Percentiles rank a stretch among this genome's conserved stretches.
phyloP scores from a whole-genome alignment of 1,284 basidiomycete species.

The Pseudozyma pruni region DNA sequence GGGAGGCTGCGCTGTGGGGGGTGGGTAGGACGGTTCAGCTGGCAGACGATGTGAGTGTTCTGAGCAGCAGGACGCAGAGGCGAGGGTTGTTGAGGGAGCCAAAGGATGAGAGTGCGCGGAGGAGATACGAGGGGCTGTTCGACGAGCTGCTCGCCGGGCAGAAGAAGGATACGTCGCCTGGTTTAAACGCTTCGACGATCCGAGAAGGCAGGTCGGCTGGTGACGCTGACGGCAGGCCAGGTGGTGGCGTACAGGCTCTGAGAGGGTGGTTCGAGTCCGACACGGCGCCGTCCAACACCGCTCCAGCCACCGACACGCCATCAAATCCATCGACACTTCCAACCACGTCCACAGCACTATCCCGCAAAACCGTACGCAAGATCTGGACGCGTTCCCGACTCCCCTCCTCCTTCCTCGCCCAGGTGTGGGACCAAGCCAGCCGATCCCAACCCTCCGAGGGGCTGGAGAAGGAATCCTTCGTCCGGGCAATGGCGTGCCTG shows the following conservation, averaged over 20 bases:
- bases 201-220: neutral
- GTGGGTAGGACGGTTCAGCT: constrained; percentile 15
- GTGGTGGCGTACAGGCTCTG: constrained; percentile 16
- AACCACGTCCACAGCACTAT: neutral
- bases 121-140: constrained; percentile 34
- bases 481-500: constrained; percentile 24
- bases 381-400: constrained; percentile 31
- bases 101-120: constrained; percentile 9
- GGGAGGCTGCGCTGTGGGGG: constrained; percentile 10
- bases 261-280: constrained; percentile 46
- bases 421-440: constrained; percentile 23
- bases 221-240: neutral
- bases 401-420: constrained; percentile 6
- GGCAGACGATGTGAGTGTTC: constrained; percentile 6
- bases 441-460: neutral
- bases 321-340: neutral
- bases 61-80: neutral
- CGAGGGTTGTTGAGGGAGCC: constrained; percentile 16
- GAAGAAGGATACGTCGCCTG: neutral
- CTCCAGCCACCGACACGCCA: neutral
- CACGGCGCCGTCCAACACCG: neutral
- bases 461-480: constrained; percentile 14
- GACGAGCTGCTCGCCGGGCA: constrained; percentile 5
- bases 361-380: constrained; percentile 7
- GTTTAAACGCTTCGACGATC: constrained; percentile 8